phyloP scores from a whole-genome alignment of 192 early-diverging fungal species.

The Gamsiella multidivaricata region DNA sequence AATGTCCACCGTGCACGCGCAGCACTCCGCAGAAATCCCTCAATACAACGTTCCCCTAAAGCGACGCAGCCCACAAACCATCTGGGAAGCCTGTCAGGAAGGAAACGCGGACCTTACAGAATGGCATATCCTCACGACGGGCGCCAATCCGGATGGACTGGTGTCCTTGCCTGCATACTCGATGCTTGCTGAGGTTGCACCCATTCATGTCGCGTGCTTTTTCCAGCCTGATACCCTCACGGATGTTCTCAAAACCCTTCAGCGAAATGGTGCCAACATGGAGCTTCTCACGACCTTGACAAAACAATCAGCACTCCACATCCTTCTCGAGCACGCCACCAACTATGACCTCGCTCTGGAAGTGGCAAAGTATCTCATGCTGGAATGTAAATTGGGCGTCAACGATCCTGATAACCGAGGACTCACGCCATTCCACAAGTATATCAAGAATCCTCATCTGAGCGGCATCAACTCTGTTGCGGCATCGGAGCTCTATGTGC shows the following conservation, averaged over 20 bases:
- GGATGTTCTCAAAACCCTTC: slow-evolving; percentile 40
- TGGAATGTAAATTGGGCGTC: slow-evolving; percentile 35
- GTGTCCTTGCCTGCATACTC: slow-evolving; percentile 37
- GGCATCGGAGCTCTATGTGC: slow-evolving; percentile 35
- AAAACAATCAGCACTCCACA: slow-evolving; percentile 40
- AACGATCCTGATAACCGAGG: slow-evolving; percentile 47
- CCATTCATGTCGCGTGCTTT: slow-evolving; percentile 44
- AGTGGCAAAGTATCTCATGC: slow-evolving; percentile 28
- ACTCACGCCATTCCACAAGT: slow-evolving; percentile 51
- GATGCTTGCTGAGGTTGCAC: slow-evolving; percentile 44
- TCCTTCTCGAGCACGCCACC: slow-evolving; percentile 45
- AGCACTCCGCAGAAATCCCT: slow-evolving; percentile 22
- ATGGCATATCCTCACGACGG: slow-evolving; percentile 40
- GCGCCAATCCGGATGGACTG: slow-evolving; percentile 14
- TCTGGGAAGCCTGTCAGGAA: slow-evolving; percentile 51
- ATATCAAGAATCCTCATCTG: slow-evolving; percentile 41
- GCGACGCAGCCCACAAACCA: slow-evolving; percentile 18
- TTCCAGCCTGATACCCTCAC: slow-evolving; percentile 41
- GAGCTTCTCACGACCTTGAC: slow-evolving; percentile 32
- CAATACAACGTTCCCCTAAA: slow-evolving; percentile 15
- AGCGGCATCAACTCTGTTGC: slow-evolving; percentile 46
- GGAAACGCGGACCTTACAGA: slow-evolving; percentile 41
- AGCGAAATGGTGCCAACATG: slow-evolving; percentile 51
- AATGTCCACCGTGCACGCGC: slow-evolving; percentile 21
- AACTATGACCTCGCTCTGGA: slow-evolving; percentile 37